phyloP scores from a whole-genome alignment of 352 stramenopile species.

The Phytophthora fragariaefolia region DNA sequence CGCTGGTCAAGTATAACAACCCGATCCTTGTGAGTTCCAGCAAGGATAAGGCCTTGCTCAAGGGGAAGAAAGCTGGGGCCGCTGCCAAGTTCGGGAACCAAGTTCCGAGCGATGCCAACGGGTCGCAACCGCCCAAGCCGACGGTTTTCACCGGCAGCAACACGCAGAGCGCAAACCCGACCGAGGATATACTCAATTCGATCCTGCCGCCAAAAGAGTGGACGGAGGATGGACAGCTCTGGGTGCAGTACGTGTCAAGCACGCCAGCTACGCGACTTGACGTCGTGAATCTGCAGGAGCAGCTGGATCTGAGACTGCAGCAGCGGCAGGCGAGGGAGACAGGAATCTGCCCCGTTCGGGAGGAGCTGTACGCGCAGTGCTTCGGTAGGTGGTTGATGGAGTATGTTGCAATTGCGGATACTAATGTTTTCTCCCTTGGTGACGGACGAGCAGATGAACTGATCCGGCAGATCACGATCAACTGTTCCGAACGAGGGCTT shows the following conservation, averaged over 20 bases:
- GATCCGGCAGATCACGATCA: constrained; percentile 94
- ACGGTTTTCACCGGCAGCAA: constrained; percentile 73
- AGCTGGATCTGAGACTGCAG: constrained; percentile 91
- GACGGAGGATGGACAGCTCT: constrained; percentile 91
- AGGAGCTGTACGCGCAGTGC: constrained; percentile 94
- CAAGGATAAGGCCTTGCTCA: constrained; percentile 76
- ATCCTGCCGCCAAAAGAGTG: constrained; percentile 91
- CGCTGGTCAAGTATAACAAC: constrained; percentile 93
- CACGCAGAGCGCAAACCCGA: constrained; percentile 67
- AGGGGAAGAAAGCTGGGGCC: constrained; percentile 43
- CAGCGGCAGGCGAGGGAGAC: constrained; percentile 93
- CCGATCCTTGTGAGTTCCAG: constrained; percentile 91
- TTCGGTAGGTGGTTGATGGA: constrained; percentile 61
- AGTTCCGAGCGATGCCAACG: constrained; percentile 21
- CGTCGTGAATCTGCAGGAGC: constrained; percentile 92
- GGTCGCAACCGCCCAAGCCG: constrained; percentile 42
- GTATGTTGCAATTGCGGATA: not conserved
- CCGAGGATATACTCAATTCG: constrained; percentile 92
- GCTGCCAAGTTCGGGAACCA: constrained; percentile 37
- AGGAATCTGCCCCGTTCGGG: constrained; percentile 91
- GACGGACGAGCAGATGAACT: constrained; percentile 93
- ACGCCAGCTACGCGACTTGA: constrained; percentile 92
- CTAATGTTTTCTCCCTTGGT: no score
- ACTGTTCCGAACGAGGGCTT: constrained; percentile 91
- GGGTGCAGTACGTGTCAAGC: constrained; percentile 94